Evolutionary conservation across 2,329 filamentous ascomycete genomes (phyloP).

Genomic region (Cytospora piceicola): DNA sequence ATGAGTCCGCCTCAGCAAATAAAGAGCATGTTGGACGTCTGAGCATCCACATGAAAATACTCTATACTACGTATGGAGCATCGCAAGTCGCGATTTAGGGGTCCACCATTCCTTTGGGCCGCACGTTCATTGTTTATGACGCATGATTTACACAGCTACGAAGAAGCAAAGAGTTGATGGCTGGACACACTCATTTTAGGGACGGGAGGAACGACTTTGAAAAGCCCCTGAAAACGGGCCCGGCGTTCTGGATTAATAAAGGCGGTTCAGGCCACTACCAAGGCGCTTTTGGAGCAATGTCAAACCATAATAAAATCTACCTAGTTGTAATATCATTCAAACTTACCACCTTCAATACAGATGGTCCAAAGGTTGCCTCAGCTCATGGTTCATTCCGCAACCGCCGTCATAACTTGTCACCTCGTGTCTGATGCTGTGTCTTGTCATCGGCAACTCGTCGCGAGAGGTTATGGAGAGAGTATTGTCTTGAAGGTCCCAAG

Average conservation of each 20-base stretch:
- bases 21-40: conserved; percentile 63
- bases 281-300: not conserved
- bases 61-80: not conserved
- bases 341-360: not conserved
- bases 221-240: not conserved
- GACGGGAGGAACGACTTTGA: not conserved
- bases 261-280: not conserved
- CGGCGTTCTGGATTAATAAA: not conserved
- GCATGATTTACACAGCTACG: conserved; percentile 5
- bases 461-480: not conserved
- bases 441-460: not conserved
- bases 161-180: not conserved
- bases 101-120: not conserved
- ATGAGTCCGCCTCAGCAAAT: conserved; percentile 57
- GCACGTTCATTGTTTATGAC: conserved; percentile 5
- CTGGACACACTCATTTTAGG: not conserved
- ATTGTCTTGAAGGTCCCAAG: not conserved
- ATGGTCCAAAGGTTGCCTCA: no score
- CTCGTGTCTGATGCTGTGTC: no score
- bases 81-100: not conserved
- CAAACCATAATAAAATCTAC: not conserved
- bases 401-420: not conserved
- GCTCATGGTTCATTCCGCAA: not conserved
- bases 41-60: conserved; percentile 22
- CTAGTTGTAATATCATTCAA: not conserved